Evolutionary conservation across 1,284 basidiomycete species (phyloP).

Genomic region (Cutaneotrichosporon sp.): DNA sequence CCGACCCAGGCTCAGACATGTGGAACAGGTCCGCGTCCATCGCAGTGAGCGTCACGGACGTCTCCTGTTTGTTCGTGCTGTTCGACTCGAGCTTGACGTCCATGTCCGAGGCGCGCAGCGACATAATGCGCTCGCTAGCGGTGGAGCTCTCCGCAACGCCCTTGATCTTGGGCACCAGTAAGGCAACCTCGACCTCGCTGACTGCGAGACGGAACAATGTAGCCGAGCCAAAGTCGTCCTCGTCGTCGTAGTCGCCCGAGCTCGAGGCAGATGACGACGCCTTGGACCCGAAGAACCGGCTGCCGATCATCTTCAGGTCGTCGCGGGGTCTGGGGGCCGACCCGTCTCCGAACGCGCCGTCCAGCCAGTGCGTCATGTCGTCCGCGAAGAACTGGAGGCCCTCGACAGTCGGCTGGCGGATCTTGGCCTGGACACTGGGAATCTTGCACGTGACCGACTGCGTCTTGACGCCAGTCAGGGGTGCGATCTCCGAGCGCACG

Average conservation of each 20-base stretch:
- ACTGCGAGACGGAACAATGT: slow-evolving; percentile 37
- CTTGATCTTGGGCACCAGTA: slow-evolving; percentile 34
- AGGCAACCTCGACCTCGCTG: slow-evolving; percentile 37
- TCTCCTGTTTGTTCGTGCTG: slow-evolving; percentile 63
- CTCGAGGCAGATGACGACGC: slow-evolving; percentile 53
- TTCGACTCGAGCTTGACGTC: slow-evolving; percentile 66
- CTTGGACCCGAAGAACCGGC: slow-evolving; percentile 71
- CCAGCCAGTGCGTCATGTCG: slow-evolving; percentile 71
- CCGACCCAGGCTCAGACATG: slow-evolving; percentile 14
- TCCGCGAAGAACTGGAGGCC: slow-evolving; percentile 82
- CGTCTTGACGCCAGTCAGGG: slow-evolving; percentile 27
- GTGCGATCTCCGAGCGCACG: slow-evolving; percentile 35
- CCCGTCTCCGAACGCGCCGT: slow-evolving; percentile 49
- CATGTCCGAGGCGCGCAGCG: slow-evolving; percentile 62
- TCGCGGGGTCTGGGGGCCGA: slow-evolving; percentile 55
- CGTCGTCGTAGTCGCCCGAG: slow-evolving; percentile 50
- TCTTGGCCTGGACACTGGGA: slow-evolving; percentile 65
- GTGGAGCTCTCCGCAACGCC: slow-evolving; percentile 8
- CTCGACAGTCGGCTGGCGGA: slow-evolving; percentile 64
- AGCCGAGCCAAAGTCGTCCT: slow-evolving; percentile 33
- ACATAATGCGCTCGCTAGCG: slow-evolving; percentile 31
- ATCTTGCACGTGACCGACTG: slow-evolving; percentile 55
- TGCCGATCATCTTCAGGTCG: slow-evolving; percentile 75
- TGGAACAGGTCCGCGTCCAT: slow-evolving; percentile 62
- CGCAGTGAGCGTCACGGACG: slow-evolving; percentile 63